A percentile compares a stretch with the other conserved stretches of the same genome.
Evolutionary conservation across 768 basidiomycete genomes (phyloP).

Genomic region (Psilocybe sp.): DNA sequence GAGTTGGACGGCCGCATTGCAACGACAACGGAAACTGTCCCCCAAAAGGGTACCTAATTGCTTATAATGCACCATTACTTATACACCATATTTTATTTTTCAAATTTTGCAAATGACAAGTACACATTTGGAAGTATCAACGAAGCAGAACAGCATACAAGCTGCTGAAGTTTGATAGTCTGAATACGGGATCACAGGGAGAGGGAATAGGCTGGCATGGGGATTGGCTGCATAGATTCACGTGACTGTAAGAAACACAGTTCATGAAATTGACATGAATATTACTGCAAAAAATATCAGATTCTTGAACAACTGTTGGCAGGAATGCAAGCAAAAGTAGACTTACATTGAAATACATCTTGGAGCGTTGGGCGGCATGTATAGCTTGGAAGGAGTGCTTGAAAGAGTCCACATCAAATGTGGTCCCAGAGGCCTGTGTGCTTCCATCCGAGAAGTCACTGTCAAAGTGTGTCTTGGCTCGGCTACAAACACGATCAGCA

Average conservation of each 20-base stretch:
- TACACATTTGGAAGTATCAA: no score
- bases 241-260: no score
- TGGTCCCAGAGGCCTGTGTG: conserved; percentile 31
- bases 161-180: no score
- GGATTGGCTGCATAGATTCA: no score
- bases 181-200: no score
- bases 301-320: not conserved
- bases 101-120: no score
- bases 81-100: no score
- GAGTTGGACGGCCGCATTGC: conserved; percentile 20
- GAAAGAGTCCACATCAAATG: conserved; percentile 37
- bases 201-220: no score
- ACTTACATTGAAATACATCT: conserved; percentile 35
- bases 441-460: conserved; percentile 43
- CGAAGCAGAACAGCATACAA: no score
- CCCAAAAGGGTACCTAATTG: conserved; percentile 14
- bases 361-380: conserved; percentile 21
- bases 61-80: not conserved
- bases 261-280: not conserved
- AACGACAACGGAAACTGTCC: conserved; percentile 17
- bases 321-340: not conserved
- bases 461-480: conserved; percentile 16
- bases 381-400: conserved; percentile 41
- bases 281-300: not conserved
- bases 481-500: conserved; percentile 56